Evolutionary conservation across 2,329 filamentous ascomycete species (phyloP).

Genomic region (Biscogniauxia marginata): DNA sequence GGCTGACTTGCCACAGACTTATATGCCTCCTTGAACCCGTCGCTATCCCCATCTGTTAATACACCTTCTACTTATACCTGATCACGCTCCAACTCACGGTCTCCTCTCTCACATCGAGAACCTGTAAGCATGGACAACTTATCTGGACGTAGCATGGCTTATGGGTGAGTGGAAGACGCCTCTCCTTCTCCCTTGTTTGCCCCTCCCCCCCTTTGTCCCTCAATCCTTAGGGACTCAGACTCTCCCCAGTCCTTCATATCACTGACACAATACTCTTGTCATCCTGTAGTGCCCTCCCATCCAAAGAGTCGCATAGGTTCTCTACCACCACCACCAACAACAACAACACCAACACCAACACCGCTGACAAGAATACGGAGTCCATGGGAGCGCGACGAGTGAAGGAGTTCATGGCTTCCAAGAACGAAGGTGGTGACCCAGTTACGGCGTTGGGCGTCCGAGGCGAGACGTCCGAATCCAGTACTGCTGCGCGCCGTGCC

Average conservation of each 20-base stretch:
- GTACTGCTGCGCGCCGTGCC: constrained; percentile 1
- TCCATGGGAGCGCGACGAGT: background rate
- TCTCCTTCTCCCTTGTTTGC: no score
- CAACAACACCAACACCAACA: background rate
- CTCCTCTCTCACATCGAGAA: background rate
- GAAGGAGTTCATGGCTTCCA: constrained; percentile 7
- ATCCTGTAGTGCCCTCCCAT: background rate
- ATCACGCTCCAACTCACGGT: background rate
- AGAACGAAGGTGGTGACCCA: constrained; percentile 11
- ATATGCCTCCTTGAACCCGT: background rate
- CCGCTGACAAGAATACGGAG: background rate
- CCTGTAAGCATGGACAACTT: background rate
- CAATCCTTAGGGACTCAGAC: background rate
- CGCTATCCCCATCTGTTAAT: background rate
- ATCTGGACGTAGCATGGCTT: background rate
- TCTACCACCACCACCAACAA: background rate
- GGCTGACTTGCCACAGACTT: background rate
- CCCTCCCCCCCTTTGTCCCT: background rate
- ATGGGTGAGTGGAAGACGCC: background rate
- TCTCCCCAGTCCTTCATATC: background rate
- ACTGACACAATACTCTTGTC: background rate
- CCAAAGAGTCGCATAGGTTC: background rate
- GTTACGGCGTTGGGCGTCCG: constrained; percentile 13
- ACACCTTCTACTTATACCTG: background rate
- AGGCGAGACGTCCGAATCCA: background rate